These are phyloP conservation scores for Cunninghamia lanceolata DNA, from an alignment of 75 land plant genomes.

Conservation along the genomic window DNA sequence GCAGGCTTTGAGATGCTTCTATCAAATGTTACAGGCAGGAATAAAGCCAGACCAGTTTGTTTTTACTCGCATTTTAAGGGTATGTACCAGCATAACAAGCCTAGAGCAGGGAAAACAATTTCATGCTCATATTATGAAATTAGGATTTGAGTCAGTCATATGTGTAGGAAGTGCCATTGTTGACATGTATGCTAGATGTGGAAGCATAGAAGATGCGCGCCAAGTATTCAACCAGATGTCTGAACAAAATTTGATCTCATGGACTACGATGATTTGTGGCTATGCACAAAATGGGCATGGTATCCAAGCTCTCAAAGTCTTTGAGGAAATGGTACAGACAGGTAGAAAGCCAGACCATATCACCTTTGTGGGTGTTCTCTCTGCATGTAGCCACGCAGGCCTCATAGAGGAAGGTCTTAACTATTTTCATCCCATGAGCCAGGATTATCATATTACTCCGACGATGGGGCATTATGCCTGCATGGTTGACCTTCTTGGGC, in stretches of 20 bases:
- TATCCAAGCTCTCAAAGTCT: slow-evolving; percentile 18
- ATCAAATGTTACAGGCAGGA: slow-evolving; percentile 35
- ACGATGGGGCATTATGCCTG: slow-evolving; percentile 47
- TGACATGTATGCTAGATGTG: slow-evolving; percentile 52
- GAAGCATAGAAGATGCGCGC: slow-evolving; percentile 22
- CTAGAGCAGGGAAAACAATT: slow-evolving; percentile 12
- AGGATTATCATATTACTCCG: slow-evolving; percentile 27
- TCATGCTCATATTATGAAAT: slow-evolving; percentile 12
- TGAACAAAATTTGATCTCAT: slow-evolving; percentile 16
- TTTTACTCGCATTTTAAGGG: slow-evolving; percentile 17
- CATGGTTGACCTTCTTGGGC: slow-evolving; percentile 41
- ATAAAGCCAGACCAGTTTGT: slow-evolving; percentile 17
- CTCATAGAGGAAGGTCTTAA: slow-evolving; percentile 30
- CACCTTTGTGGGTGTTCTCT: slow-evolving; percentile 49
- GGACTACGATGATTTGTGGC: slow-evolving; percentile 31
- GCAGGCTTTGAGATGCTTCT: slow-evolving; percentile 46
- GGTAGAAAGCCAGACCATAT: slow-evolving; percentile 43
- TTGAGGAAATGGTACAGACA: slow-evolving; percentile 15
- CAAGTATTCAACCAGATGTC: slow-evolving; percentile 12
- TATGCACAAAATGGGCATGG: slow-evolving; percentile 26
- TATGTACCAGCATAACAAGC: slow-evolving; percentile 10
- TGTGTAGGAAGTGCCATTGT: slow-evolving; percentile 28
- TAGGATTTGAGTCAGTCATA: slow-evolving; percentile 11
- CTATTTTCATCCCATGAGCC: slow-evolving; percentile 40
- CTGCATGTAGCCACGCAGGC: slow-evolving; percentile 48